Conservation (phyloP, 148 eudicot species). For the Diospyros kaki region DNA sequence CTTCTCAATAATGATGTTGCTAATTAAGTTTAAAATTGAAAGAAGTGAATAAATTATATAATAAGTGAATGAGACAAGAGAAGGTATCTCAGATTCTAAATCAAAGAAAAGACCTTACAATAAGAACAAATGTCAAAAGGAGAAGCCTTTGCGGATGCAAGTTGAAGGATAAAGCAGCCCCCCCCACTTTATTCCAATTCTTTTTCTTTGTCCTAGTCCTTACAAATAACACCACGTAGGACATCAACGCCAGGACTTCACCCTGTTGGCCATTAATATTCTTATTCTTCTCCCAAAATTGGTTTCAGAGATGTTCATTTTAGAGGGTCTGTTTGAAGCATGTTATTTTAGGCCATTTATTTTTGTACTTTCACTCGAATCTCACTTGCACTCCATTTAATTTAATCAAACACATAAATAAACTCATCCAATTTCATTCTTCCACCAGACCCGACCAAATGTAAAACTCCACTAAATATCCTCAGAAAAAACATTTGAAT, state of each 20-base stretch:
- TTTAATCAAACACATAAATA: too few relatives aligned
- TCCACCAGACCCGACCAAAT: too few relatives aligned
- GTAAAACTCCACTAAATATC: too few relatives aligned
- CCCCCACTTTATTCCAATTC: slow-evolving; percentile 37
- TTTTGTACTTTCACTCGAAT: background rate
- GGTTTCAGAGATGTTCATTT: background rate
- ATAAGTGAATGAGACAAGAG: background rate
- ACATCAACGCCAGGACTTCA: slow-evolving; percentile 20
- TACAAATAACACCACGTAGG: too few relatives aligned
- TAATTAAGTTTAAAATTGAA: too few relatives aligned
- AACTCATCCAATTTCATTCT: too few relatives aligned
- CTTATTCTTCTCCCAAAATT: slow-evolving; percentile 11
- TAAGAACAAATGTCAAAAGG: slow-evolving; percentile 11
- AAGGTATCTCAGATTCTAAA: too few relatives aligned
- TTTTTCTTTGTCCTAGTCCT: too few relatives aligned
- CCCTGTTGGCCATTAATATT: slow-evolving; percentile 13
- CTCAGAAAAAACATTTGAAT: too few relatives aligned
- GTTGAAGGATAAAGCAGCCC: slow-evolving; percentile 26
- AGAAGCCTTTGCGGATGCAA: slow-evolving; percentile 25
- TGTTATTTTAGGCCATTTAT: background rate
- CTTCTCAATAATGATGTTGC: too few relatives aligned
- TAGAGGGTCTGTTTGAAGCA: background rate
- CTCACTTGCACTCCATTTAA: too few relatives aligned
- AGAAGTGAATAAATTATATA: background rate
- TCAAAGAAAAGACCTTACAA: too few relatives aligned